Evolutionary conservation across 2,329 filamentous ascomycete species (phyloP).

Genomic region (Aspergillus hortae): DNA sequence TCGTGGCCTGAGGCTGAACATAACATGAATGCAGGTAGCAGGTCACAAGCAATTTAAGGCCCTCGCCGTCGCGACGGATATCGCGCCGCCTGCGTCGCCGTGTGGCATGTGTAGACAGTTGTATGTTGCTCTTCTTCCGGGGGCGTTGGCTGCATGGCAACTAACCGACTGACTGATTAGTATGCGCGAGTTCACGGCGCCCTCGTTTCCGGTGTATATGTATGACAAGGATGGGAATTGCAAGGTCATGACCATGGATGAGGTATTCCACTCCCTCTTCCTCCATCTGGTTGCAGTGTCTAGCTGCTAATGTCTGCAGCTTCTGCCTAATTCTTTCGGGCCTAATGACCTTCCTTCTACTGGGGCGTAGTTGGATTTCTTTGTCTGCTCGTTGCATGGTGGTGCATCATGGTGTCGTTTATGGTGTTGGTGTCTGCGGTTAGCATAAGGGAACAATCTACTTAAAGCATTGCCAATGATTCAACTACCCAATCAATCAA

Average conservation of each 20-base stretch:
- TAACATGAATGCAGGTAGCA: conserved; percentile 30
- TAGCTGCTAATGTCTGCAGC: conserved; percentile 36
- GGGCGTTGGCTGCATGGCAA: background rate
- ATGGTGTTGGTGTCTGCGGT: no score
- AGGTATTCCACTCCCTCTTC: conserved; percentile 27
- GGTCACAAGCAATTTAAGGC: conserved; percentile 64
- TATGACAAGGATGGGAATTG: conserved; percentile 76
- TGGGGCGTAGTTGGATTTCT: background rate
- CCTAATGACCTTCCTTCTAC: conserved; percentile 53
- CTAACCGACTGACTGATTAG: conserved; percentile 14
- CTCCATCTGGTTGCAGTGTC: background rate
- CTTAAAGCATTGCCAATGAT: no score
- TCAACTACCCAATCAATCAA: no score
- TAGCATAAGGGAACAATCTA: no score
- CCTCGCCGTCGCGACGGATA: conserved; percentile 81
- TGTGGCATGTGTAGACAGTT: conserved; percentile 98
- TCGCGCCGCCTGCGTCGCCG: conserved; percentile 62
- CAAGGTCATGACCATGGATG: conserved; percentile 33
- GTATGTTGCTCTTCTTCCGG: conserved; percentile 39
- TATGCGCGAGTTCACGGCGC: conserved; percentile 70
- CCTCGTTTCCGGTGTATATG: conserved; percentile 80
- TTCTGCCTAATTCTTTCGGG: conserved; percentile 67
- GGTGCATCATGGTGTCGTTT: no score
- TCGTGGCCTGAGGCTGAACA: no score
- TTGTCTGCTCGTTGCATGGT: no score